A percentile compares a stretch with the other conserved stretches of the same genome.
Evolutionary conservation across 202 grass and related monocot species (phyloP).

Genomic region (Panicum virgatum): DNA sequence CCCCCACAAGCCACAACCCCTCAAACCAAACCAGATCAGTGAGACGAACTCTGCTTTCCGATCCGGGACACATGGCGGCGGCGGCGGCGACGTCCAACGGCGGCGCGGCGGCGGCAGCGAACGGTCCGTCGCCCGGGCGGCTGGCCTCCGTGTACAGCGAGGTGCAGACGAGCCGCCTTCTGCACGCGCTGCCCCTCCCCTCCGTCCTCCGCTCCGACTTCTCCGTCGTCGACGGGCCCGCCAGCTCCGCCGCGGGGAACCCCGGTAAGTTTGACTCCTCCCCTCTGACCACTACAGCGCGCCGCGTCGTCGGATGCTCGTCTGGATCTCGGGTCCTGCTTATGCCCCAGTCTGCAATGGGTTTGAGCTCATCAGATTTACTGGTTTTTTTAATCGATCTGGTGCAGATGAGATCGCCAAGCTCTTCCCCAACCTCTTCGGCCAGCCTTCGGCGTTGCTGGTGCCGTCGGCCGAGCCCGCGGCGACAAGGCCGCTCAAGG

Average conservation of each 20-base stretch:
- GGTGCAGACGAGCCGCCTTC: slow-evolving; percentile 70
- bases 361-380: slow-evolving; percentile 17
- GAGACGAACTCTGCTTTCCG: not conserved
- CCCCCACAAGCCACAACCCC: not conserved
- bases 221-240: slow-evolving; percentile 52
- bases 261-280: slow-evolving; percentile 46
- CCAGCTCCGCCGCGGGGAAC: slow-evolving; percentile 65
- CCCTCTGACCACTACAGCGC: not conserved
- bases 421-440: slow-evolving; percentile 80
- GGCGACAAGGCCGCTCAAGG: slow-evolving; percentile 53
- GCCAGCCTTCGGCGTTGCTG: slow-evolving; percentile 72
- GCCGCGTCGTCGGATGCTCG: not conserved
- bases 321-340: slow-evolving; percentile 31
- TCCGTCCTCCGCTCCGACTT: slow-evolving; percentile 60
- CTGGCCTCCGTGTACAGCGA: slow-evolving; percentile 76
- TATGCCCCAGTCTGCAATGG: not conserved
- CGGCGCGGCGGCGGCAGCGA: slow-evolving; percentile 1
- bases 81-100: slow-evolving; percentile 43
- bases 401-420: slow-evolving; percentile 89
- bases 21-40: slow-evolving; percentile 2
- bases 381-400: not conserved
- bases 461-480: slow-evolving; percentile 55
- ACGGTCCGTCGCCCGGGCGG: slow-evolving; percentile 47
- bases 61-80: slow-evolving; percentile 43
- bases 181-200: slow-evolving; percentile 65